Evolutionary conservation across 495 filamentous ascomycete genomes (phyloP), one percentile per base, ranked within the genome.

Genomic region (Paragyromitra xinjiangensis): DNA sequence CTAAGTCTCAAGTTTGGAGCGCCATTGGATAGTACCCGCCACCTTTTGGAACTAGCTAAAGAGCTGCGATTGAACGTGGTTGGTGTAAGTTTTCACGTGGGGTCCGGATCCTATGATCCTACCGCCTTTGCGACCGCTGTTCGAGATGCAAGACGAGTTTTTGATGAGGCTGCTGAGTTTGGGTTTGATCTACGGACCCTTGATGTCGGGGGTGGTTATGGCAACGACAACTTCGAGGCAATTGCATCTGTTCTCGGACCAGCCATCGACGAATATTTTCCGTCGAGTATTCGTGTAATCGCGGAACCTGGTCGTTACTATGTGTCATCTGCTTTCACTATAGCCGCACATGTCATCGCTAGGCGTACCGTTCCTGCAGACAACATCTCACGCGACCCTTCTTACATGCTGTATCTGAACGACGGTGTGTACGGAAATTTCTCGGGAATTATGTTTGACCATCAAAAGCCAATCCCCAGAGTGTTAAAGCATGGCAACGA

Each of bases 371-470:
- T 97, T 71, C 87, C 90, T 58, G 88, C 91, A 74, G 87, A 87
- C 22, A 84, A 84, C 64, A 83, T 87, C 56, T 85, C 84, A 26
- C 88, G 85, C 9, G 84, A 87, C 9, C 84, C 88, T 64, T 92
- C 90, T 66, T 97, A 95, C 87, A 98, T 98, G 95, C 84, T 97
- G 37, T 98, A 99, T 83, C 85, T 98, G 78, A 98, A 98, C 81
- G 95, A 98, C 79, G 95, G 95, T 34, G 90, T 98, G 50, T 99
- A 99, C 78, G 95, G 95, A 71, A 98, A 98, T 84, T 98, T 99
- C 84, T 95, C 93, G 73, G 95, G 92, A 88, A 97, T 98, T 87
- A 96, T 99, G 85, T 99, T 97, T 84, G 96, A 98, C 81, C 96
- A 98, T 84, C 96, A 99, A 86, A 88, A 97, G 80, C 95, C 94